These are phyloP conservation scores for Thielaviopsis ethacetica DNA, from an alignment of 2,329 filamentous ascomycete species.

Conservation along the genomic window DNA sequence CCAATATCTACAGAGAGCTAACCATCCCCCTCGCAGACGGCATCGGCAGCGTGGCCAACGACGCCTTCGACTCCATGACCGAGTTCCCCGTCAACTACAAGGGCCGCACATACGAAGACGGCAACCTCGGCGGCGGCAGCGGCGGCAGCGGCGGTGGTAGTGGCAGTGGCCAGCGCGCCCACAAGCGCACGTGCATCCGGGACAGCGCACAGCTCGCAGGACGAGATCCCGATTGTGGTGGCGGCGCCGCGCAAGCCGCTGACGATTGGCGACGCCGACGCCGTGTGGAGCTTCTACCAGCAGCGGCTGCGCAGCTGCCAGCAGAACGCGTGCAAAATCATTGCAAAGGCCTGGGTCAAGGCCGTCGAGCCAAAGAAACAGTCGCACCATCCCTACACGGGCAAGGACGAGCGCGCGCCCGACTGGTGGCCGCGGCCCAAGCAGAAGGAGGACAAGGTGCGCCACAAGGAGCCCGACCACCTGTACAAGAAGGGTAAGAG, in stretches of 20 bases:
- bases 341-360: slow-evolving; percentile 63
- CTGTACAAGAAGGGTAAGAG: slow-evolving; percentile 47
- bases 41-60: not conserved
- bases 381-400: slow-evolving; percentile 55
- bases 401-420: slow-evolving; percentile 43
- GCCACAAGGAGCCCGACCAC: slow-evolving; percentile 61
- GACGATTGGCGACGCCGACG: slow-evolving; percentile 34
- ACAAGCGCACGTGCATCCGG: not conserved
- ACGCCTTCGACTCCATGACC: not conserved
- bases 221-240: not conserved
- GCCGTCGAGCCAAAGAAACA: slow-evolving; percentile 63
- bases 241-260: slow-evolving; percentile 17
- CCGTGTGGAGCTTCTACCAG: slow-evolving; percentile 43
- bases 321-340: slow-evolving; percentile 54
- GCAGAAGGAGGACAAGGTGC: slow-evolving; percentile 36
- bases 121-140: too few relatives aligned
- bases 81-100: not conserved
- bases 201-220: not conserved
- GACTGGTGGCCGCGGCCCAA: slow-evolving; percentile 48
- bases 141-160: too few relatives aligned
- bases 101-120: not conserved
- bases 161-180: too few relatives aligned
- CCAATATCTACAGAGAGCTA: too few relatives aligned
- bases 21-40: not conserved
- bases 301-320: slow-evolving; percentile 49